Conservation (phyloP, 176 grass and related monocot genomes). For the Lolium perenne region DNA sequence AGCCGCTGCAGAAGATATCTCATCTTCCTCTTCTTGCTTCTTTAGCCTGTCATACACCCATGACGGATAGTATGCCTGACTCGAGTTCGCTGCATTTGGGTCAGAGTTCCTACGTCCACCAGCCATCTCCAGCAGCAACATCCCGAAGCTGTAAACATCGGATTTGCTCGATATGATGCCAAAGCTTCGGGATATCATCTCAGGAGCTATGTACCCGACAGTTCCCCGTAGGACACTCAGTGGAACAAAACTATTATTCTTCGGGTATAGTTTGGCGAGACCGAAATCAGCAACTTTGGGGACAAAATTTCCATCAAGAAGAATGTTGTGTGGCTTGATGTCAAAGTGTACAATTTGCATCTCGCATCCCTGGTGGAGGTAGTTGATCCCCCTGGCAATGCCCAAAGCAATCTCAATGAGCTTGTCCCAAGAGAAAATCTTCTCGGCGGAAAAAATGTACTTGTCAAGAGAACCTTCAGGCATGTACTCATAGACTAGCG, state of each 20-base stretch:
- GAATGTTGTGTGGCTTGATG: slow-evolving; percentile 37
- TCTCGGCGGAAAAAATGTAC: background rate
- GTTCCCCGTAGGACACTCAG: background rate
- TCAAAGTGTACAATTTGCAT: slow-evolving; percentile 40
- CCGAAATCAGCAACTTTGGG: slow-evolving; percentile 14
- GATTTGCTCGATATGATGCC: background rate
- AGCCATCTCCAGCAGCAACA: background rate
- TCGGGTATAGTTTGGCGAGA: slow-evolving; percentile 39
- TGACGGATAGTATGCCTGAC: background rate
- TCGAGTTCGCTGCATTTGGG: background rate
- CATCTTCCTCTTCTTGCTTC: background rate
- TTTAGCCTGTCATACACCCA: background rate
- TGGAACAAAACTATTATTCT: background rate
- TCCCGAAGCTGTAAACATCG: background rate
- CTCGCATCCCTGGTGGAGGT: slow-evolving; percentile 35
- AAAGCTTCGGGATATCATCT: background rate
- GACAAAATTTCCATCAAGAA: background rate
- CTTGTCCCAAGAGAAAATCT: background rate
- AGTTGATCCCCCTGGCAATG: slow-evolving; percentile 40
- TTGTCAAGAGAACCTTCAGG: background rate
- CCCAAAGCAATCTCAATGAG: slow-evolving; percentile 14
- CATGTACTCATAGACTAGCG: slow-evolving; percentile 36
- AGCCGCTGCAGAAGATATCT: background rate
- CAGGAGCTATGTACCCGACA: background rate
- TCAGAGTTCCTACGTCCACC: background rate